Base-by-base conservation (phyloP, 2,329 filamentous ascomycete genomes). In the Aspergillus ustus region DNA sequence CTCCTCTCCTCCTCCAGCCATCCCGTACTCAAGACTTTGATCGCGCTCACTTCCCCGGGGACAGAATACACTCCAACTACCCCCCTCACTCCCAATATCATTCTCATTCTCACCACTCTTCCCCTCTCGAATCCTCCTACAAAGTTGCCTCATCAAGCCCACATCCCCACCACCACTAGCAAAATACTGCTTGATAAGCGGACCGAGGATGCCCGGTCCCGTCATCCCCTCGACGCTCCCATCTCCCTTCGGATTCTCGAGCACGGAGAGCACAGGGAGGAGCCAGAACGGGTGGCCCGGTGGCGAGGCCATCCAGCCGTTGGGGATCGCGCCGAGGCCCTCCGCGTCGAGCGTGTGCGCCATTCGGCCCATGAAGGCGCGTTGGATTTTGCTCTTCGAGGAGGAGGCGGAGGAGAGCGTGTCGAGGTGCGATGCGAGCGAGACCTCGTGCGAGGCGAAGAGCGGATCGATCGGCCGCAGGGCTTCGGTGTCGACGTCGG, bases 271-370 rank as follows among this genome's bases (percentile, higher is more conserved):
- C n/a, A 64, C 62, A 1, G 65, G 62, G 17, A 68, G 59, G 2
- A 68, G 63, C 65, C 65, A 68, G 52, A 67, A 68, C 1, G 66
- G 66, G 20, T 68, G 66, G n/a, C 66, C 66, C 0, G 66, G 63
- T 0, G 66, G 63, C 0, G 66, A 68, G 6, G 66, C 66, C 66
- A 68, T 68, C 66, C 66, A 68, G 13, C 66, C 66, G 52, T 68
- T 68, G 1, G 66, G 66, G 15, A 68, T 60, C 20, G 66, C 66
- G 25, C 63, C 66, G 19, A 61, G 54, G 3, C 60, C 59, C 19
- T 63, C 57, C 1, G 67, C 34, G 25, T 67, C 66, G 3, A 50
- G 52, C 6, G 51, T 61, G 48, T 60, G 66, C 17, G 61, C 55
- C 66, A 68, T 68, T 9, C 65, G 65, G 7, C 66, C 66, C 49